phyloP scores from a whole-genome alignment of 2,329 filamentous ascomycete genomes.

The Ophiostoma montium region DNA sequence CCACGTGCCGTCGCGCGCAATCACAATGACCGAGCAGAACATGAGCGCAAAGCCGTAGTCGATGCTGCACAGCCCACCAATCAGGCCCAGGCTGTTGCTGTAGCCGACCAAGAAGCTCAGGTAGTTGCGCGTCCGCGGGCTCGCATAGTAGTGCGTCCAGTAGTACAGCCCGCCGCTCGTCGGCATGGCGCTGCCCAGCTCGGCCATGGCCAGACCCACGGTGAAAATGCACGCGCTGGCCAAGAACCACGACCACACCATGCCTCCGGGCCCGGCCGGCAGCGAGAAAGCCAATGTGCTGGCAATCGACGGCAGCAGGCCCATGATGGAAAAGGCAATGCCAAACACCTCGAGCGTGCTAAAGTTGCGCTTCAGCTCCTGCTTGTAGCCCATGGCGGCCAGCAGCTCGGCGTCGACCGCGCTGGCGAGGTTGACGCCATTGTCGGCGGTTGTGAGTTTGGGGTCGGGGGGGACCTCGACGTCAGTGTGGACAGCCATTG shows the following conservation, averaged over 20 bases:
- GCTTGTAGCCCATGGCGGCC: slow-evolving; percentile 27
- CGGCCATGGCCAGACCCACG: slow-evolving; percentile 44
- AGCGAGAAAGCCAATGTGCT: slow-evolving; percentile 44
- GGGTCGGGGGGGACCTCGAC: slow-evolving; percentile 13
- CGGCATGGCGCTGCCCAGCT: slow-evolving; percentile 40
- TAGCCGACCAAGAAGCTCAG: slow-evolving; percentile 47
- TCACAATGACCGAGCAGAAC: slow-evolving; percentile 44
- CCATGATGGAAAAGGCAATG: slow-evolving; percentile 46
- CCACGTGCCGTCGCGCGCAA: slow-evolving; percentile 42
- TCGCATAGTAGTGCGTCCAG: slow-evolving; percentile 45
- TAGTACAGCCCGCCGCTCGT: slow-evolving; percentile 45
- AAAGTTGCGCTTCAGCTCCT: slow-evolving; percentile 47
- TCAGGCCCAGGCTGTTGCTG: slow-evolving; percentile 44
- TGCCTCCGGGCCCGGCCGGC: slow-evolving; percentile 43
- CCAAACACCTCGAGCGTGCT: slow-evolving; percentile 49
- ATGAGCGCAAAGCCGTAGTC: slow-evolving; percentile 43
- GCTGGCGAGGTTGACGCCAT: slow-evolving; percentile 15
- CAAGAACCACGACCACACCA: slow-evolving; percentile 50
- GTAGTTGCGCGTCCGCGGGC: slow-evolving; percentile 38
- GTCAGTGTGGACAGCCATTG: slow-evolving; percentile 3
- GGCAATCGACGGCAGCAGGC: slow-evolving; percentile 44
- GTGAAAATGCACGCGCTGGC: slow-evolving; percentile 43
- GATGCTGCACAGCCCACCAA: slow-evolving; percentile 48
- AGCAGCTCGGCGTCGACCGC: slow-evolving; percentile 20
- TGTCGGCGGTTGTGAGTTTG: slow-evolving; percentile 9